Evolutionary conservation across 1,284 basidiomycete genomes (phyloP).

Genomic region (Cystobasidiaceae sp.): DNA sequence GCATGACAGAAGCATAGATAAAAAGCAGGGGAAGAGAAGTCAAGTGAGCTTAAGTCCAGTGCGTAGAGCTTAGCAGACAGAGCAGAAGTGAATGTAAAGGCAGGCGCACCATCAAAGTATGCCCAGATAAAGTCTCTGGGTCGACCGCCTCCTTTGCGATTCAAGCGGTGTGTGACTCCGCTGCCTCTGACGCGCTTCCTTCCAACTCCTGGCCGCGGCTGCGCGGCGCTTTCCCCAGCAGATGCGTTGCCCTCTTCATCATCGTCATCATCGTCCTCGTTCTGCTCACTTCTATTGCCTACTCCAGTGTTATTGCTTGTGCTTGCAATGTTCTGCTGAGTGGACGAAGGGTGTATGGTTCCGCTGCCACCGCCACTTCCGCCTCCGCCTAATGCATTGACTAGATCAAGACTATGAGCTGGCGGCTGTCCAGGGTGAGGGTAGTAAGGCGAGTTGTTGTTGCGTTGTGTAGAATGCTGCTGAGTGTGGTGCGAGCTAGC

Average conservation of each 20-base stretch:
- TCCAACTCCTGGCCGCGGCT: no score
- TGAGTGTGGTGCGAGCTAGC: conserved; percentile 19
- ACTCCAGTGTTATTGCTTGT: no score
- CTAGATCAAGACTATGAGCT: conserved; percentile 9
- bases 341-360: neutral
- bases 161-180: neutral
- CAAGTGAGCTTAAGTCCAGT: neutral
- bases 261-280: no score
- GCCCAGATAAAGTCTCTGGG: conserved; percentile 40
- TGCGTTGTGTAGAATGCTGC: neutral
- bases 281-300: no score
- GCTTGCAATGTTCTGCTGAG: no score
- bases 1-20: no score
- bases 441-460: neutral
- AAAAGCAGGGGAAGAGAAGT: neutral
- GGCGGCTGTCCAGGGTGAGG: conserved; percentile 3
- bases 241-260: conserved; percentile 6
- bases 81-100: neutral
- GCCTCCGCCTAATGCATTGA: conserved; percentile 5
- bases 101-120: conserved; percentile 37
- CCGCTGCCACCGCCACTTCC: neutral
- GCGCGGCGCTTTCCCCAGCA: neutral
- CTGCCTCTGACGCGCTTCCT: conserved; percentile 4
- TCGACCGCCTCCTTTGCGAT: conserved; percentile 34
- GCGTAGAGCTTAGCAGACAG: neutral